These are phyloP conservation scores for Xylariaceae sp. DNA, from an alignment of 2,329 filamentous ascomycete genomes.

Conservation along the genomic window DNA sequence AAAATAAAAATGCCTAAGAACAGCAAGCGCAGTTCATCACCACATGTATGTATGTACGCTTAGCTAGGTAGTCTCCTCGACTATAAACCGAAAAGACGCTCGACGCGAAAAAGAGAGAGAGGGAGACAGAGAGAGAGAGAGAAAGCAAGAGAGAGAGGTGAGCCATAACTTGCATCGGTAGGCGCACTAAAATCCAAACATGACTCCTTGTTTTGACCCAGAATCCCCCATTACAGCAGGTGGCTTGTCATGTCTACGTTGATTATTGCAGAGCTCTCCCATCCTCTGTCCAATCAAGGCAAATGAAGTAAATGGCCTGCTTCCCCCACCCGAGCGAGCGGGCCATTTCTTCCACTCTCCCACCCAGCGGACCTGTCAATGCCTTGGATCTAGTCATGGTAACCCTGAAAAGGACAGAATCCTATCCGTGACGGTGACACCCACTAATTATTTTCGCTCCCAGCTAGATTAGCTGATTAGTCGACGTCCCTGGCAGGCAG, in stretches of 20 bases:
- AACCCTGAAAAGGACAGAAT: conserved; percentile 18
- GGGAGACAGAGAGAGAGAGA: no score
- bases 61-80: no score
- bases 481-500: no score
- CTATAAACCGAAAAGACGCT: neutral
- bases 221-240: conserved; percentile 4
- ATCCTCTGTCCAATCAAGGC: conserved; percentile 16
- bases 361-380: conserved; percentile 1
- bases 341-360: conserved; percentile 21
- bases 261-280: conserved; percentile 14
- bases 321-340: conserved; percentile 22
- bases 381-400: conserved; percentile 13
- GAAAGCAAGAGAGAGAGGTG: no score
- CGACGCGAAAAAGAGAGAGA: neutral
- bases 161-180: neutral
- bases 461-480: conserved; percentile 8
- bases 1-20: no score
- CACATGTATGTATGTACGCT: no score
- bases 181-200: neutral
- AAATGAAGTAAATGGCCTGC: conserved; percentile 13
- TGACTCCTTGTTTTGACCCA: neutral
- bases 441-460: conserved; percentile 14
- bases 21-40: no score
- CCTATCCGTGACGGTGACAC: conserved; percentile 23
- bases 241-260: conserved; percentile 21